Percentiles rank a stretch among this genome's conserved stretches.
These are phyloP conservation scores for Buxus sempervirens DNA, from an alignment of 164 flowering plant species.

Conservation along the genomic window DNA sequence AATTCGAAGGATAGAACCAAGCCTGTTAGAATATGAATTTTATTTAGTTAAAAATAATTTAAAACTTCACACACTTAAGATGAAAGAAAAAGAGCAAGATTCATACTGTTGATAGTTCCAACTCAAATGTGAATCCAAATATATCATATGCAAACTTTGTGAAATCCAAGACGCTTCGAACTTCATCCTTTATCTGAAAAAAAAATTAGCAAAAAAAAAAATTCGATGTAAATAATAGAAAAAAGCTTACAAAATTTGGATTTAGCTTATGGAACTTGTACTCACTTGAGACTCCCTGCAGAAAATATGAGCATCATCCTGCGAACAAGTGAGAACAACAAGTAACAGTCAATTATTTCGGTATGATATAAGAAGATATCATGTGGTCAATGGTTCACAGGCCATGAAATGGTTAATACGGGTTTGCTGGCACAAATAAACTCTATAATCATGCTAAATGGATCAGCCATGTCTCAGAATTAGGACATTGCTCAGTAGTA, in stretches of 20 bases:
- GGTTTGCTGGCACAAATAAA: too few species aligned
- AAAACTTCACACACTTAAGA: too few species aligned
- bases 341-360: slow-evolving; percentile 3
- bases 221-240: background rate
- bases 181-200: slow-evolving; percentile 94
- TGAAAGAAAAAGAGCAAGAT: too few species aligned
- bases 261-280: slow-evolving; percentile 1
- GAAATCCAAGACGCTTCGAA: slow-evolving; percentile 72
- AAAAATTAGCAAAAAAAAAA: background rate
- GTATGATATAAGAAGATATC: background rate
- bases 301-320: slow-evolving; percentile 99
- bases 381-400: too few species aligned
- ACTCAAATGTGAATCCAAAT: slow-evolving; percentile 64
- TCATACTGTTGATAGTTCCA: too few species aligned
- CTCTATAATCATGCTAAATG: too few species aligned
- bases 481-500: too few species aligned
- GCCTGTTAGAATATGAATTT: too few species aligned
- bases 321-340: slow-evolving; percentile 18
- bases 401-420: too few species aligned
- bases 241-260: background rate
- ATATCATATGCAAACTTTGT: slow-evolving; percentile 56
- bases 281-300: slow-evolving; percentile 89
- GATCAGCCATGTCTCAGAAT: too few species aligned
- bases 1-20: too few species aligned
- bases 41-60: too few species aligned